phyloP scores from a whole-genome alignment of 192 early-diverging fungal species.

The Spinellus fusiger region DNA sequence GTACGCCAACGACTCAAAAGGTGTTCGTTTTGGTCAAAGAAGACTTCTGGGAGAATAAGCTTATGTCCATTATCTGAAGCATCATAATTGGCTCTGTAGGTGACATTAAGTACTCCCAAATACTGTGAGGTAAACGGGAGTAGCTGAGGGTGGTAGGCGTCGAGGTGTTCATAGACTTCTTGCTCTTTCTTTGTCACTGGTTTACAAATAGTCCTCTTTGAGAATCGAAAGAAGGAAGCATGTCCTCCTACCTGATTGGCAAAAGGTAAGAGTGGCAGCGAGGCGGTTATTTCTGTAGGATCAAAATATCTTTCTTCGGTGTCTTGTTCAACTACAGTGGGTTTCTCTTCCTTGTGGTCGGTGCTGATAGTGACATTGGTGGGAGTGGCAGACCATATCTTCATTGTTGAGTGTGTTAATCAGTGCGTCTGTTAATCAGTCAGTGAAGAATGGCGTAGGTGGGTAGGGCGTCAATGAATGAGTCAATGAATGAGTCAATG shows the following conservation, averaged over 20 bases:
- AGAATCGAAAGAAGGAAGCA: constrained; percentile 91
- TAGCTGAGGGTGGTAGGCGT: constrained; percentile 69
- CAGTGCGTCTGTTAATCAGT: no score
- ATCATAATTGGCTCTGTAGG: constrained; percentile 42
- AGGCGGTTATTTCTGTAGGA: constrained; percentile 25
- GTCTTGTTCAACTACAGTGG: not conserved
- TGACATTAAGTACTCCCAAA: constrained; percentile 91
- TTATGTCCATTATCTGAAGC: no score
- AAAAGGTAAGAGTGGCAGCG: constrained; percentile 69
- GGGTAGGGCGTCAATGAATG: no score
- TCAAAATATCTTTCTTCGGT: constrained; percentile 17
- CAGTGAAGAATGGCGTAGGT: no score
- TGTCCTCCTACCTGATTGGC: constrained; percentile 90
- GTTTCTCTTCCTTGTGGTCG: not conserved
- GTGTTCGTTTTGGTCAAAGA: constrained; percentile 87
- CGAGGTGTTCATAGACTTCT: constrained; percentile 85
- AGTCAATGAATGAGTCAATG: no score
- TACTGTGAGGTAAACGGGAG: constrained; percentile 90
- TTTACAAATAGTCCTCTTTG: constrained; percentile 94
- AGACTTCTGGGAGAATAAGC: constrained; percentile 65
- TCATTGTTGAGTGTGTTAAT: no score
- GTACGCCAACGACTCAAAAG: constrained; percentile 62
- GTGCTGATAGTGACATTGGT: no score
- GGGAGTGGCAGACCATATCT: no score
- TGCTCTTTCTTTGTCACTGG: constrained; percentile 79